Conservation (phyloP, 371 early-diverging fungal species). For the Blyttiomyces sp. region DNA sequence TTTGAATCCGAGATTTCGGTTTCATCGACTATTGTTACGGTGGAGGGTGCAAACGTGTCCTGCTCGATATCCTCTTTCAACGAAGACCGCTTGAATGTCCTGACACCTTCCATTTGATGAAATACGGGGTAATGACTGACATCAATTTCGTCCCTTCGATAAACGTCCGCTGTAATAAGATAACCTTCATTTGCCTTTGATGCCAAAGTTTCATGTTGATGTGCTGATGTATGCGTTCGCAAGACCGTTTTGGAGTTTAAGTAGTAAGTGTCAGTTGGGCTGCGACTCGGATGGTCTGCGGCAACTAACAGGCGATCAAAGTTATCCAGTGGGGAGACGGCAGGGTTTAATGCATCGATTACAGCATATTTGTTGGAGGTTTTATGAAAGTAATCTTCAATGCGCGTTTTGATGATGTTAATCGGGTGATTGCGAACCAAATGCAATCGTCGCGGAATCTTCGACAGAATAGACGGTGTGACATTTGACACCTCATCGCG, state of each 20-base stretch:
- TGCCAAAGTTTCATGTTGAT: slow-evolving; percentile 75
- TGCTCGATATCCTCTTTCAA: slow-evolving; percentile 4
- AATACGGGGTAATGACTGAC: slow-evolving; percentile 94
- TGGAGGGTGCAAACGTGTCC: slow-evolving; percentile 3
- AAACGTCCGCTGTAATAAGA: slow-evolving; percentile 91
- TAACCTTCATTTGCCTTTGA: slow-evolving; percentile 43
- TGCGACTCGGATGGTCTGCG: slow-evolving; percentile 78
- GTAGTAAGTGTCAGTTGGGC: slow-evolving; percentile 88
- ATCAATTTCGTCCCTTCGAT: slow-evolving; percentile 97
- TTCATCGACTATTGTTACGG: slow-evolving; percentile 3
- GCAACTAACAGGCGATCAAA: slow-evolving; percentile 90
- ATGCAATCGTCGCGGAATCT: slow-evolving; percentile 75
- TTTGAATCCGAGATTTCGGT: slow-evolving; percentile 12
- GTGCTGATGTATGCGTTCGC: slow-evolving; percentile 94
- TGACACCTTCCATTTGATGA: slow-evolving; percentile 96
- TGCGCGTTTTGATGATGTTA: slow-evolving; percentile 75
- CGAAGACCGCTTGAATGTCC: slow-evolving; percentile 27
- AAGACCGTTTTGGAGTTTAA: slow-evolving; percentile 74
- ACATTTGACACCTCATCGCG: slow-evolving; percentile 78
- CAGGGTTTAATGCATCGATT: slow-evolving; percentile 57
- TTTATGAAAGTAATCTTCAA: slow-evolving; percentile 61
- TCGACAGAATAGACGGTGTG: slow-evolving; percentile 69
- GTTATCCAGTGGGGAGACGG: slow-evolving; percentile 80
- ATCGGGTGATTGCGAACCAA: slow-evolving; percentile 83
- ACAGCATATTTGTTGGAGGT: slow-evolving; percentile 10